Percentiles rank a stretch among this genome's conserved stretches.
These are phyloP conservation scores for Hyparrhenia diplandra DNA, from an alignment of 176 grass and related monocot species.

Conservation along the genomic window DNA sequence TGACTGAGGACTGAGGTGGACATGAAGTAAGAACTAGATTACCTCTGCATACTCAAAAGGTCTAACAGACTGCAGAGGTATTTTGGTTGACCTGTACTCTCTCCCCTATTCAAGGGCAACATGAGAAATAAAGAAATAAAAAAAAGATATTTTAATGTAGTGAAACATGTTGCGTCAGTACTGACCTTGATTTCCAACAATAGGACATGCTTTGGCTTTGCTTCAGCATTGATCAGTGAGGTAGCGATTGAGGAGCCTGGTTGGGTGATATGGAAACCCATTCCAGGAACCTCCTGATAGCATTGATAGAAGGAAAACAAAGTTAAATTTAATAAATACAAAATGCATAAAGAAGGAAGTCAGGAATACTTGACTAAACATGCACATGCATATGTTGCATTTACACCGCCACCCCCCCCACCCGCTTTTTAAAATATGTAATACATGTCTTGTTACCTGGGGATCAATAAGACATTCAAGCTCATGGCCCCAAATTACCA, in stretches of 20 bases:
- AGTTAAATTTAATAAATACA: slow-evolving; percentile 13
- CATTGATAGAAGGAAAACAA: not conserved
- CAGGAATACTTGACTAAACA: not conserved
- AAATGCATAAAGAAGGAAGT: not conserved
- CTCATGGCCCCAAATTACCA: slow-evolving; percentile 88
- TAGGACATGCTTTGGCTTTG: slow-evolving; percentile 73
- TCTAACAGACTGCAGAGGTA: slow-evolving; percentile 78
- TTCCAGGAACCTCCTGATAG: slow-evolving; percentile 65
- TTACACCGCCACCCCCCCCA: too few species aligned
- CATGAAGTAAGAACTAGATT: slow-evolving; percentile 2
- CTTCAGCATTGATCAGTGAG: slow-evolving; percentile 63
- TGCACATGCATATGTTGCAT: not conserved
- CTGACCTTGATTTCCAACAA: slow-evolving; percentile 83
- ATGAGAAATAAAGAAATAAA: slow-evolving; percentile 15
- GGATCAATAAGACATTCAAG: slow-evolving; percentile 83
- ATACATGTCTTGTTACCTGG: slow-evolving; percentile 43
- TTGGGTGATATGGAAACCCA: slow-evolving; percentile 87
- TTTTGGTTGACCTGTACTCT: slow-evolving; percentile 72
- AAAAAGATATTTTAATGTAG: not conserved
- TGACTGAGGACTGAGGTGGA: not conserved
- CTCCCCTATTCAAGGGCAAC: slow-evolving; percentile 45
- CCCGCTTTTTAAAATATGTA: not conserved
- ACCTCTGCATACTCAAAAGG: slow-evolving; percentile 78
- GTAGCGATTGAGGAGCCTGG: slow-evolving; percentile 85
- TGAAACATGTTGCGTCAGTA: not conserved